Evolutionary conservation across 1,284 basidiomycete species (phyloP), one percentile per base, ranked within the genome.

Genomic region (Sporisorium sorghi): DNA sequence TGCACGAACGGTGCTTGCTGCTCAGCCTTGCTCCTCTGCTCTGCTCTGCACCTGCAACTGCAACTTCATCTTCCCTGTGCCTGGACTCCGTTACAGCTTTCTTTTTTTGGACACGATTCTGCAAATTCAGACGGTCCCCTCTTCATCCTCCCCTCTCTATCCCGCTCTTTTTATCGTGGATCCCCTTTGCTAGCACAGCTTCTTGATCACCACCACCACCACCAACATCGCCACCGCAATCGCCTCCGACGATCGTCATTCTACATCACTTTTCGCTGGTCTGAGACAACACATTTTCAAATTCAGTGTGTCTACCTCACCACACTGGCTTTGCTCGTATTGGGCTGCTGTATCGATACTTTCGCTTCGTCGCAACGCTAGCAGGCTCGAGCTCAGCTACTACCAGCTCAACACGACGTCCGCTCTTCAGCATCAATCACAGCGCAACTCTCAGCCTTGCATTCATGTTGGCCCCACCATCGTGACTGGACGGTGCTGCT

Each of bases 181-280:
- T 30, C 24, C 17, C 44, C n/a, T 6, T 30, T n/a, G 4, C 37
- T 40, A 15, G 28, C 21, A 5, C 28, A 11, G 9, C 46, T 30
- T 19, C 46, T 19, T 32, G 6, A n/a, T 47, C 46, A 19, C 28
- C 46, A 32, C 23, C 44, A 46, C 44, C 26, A 46, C 21, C 42
- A 43, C 11, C 42, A 43, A 12, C 24, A 26, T 9, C 46, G 5
- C 26, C 19, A 11, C 46, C 46, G n/a, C 46, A 17, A 7, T 6
- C 17, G 30, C 8, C 17, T 19, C 12, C 17, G n/a, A 17, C 6
- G 2, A 19, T 8, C n/a, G 12, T 6, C n/a, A 19, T 9, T 24
- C 46, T 10, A 8, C 17, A 17, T 5, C 17, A 1, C 26, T 32
- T 30, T 9, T 30, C 9, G 28, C 42, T 44, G 42, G 21, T 44